phyloP scores from a whole-genome alignment of 2,329 filamentous ascomycete species.

The Taxawa tesnikishii region DNA sequence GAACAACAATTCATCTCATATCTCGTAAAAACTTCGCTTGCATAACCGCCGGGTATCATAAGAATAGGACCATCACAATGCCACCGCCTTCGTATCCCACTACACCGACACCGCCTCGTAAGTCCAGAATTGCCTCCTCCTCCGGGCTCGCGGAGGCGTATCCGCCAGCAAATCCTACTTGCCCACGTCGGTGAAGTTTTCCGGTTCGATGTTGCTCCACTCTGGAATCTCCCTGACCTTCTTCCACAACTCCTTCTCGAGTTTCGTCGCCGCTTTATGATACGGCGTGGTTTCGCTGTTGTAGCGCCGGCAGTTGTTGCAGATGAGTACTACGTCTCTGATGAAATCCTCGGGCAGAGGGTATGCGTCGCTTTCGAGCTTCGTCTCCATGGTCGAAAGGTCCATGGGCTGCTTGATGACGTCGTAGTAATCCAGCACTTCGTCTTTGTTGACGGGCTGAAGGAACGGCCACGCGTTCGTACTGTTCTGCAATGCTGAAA shows the following conservation, averaged over 20 bases:
- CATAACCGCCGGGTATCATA: no score
- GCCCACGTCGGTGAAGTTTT: constrained; percentile 14
- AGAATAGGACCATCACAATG: no score
- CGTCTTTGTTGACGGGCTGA: constrained; percentile 84
- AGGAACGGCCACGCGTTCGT: constrained; percentile 90
- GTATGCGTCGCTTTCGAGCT: constrained; percentile 89
- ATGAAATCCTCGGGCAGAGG: constrained; percentile 85
- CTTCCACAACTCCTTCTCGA: constrained; percentile 92
- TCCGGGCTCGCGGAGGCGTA: no score
- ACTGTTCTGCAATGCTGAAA: constrained; percentile 93
- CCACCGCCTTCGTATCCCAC: no score
- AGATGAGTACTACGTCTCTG: constrained; percentile 76
- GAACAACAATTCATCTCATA: no score
- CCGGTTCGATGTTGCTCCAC: constrained; percentile 45
- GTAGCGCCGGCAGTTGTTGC: constrained; percentile 90
- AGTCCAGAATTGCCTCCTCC: no score
- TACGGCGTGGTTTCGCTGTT: constrained; percentile 94
- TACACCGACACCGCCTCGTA: no score
- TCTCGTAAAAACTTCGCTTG: no score
- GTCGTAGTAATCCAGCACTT: constrained; percentile 97
- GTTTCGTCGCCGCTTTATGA: constrained; percentile 84
- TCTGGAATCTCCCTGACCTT: constrained; percentile 86
- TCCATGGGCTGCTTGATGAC: constrained; percentile 99
- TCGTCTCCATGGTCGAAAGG: constrained; percentile 85
- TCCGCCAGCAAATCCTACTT: no score